Evolutionary conservation across 164 flowering plant genomes (phyloP).

Genomic region (Magnolia sinica): DNA sequence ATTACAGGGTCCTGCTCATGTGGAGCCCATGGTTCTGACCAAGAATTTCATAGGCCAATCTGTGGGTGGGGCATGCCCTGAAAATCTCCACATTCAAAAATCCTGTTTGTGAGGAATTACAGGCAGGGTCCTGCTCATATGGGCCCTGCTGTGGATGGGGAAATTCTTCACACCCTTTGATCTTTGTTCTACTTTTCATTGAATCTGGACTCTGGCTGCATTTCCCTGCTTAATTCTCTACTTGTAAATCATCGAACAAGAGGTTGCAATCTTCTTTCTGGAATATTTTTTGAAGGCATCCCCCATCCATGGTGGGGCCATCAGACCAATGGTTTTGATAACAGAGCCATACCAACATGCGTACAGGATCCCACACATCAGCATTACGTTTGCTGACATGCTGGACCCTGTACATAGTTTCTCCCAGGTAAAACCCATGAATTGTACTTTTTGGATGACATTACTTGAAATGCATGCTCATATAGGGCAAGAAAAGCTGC

Average conservation of each 20-base stretch:
- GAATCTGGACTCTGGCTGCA: not conserved
- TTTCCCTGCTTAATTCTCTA: not conserved
- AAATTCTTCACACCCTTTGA: not conserved
- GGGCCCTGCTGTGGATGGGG: not conserved
- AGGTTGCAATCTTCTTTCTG: not conserved
- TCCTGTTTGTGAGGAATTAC: not conserved
- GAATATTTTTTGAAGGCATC: not conserved
- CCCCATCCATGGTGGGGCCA: not conserved
- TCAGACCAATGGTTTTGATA: not conserved
- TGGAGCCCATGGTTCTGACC: not conserved
- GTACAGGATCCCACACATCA: not conserved
- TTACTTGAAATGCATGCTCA: constrained; percentile 28
- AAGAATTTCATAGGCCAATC: not conserved
- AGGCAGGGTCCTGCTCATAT: not conserved
- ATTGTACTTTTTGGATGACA: not conserved
- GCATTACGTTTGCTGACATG: not conserved
- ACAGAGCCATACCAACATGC: not conserved
- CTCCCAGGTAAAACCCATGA: not conserved
- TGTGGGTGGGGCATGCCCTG: not conserved
- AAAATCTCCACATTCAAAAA: not conserved
- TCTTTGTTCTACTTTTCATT: not conserved
- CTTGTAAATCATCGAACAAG: not conserved
- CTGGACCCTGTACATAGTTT: not conserved
- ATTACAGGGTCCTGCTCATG: too few species aligned
- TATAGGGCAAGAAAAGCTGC: constrained; percentile 14